Evolutionary conservation across 139 green algal species (phyloP), one percentile per base, ranked within the genome.

Genomic region (Gonium pectorale): DNA sequence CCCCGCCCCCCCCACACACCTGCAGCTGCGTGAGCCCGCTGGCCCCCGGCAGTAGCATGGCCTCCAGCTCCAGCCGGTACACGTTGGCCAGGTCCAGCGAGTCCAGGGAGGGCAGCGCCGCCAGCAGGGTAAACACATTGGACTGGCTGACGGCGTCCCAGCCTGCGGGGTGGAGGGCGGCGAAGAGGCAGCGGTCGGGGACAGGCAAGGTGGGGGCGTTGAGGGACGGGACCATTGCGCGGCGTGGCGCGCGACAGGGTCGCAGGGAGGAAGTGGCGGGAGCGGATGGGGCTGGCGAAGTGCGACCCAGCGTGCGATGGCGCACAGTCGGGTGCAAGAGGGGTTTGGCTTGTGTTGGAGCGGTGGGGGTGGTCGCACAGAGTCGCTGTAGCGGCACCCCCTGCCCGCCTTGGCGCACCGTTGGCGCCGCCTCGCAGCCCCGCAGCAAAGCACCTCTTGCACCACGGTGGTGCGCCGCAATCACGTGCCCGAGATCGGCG

Each of bases 81-180:
- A 59, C 75, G 29, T 37, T 21, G 26, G 35, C 7, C 21, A 82
- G 59, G 59, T 82, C 75, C 56, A 82, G 40, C 33, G 5, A 49
- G 24, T 71, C 75, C 75, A 82, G 75, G 59, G 40, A 72, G 59
- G 75, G 75, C 75, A 82, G 60, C 11, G 40, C 13, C 15, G 75
- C 8, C 59, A 82, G 56, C 75, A 82, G 27, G 31, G 19, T 35
- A 29, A 27, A 46, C 38, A 62, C 43, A n/a, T 40, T 8, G 59
- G 21, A 40, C 40, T 71, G 59, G 29, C 43, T 40, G 2, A 82
- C 27, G 56, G 71, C 71, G 29, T 82, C 75, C 75, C 75, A 82
- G 56, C 63, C 75, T 82, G 59, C 0, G 22, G 24, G 37, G 43
- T 22, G 17, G 54, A 24, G 46, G 11, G 11, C 11, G 15, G 46